Evolutionary conservation across 2,329 filamentous ascomycete genomes (phyloP).

Genomic region (Ampelomyces quisqualis): DNA sequence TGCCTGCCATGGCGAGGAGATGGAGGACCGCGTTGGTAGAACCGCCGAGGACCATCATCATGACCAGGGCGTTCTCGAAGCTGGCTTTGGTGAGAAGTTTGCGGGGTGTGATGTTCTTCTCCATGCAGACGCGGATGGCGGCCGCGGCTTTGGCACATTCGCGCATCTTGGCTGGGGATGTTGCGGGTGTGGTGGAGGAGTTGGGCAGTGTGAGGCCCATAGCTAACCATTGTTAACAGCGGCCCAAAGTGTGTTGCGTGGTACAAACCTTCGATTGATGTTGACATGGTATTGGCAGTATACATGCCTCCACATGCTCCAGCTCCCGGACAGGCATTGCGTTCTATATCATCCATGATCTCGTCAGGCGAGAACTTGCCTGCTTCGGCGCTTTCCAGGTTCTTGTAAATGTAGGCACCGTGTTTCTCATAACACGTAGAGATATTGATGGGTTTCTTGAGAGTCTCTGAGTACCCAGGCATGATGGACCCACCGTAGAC

Average conservation of each 20-base stretch:
- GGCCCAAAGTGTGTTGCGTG: not conserved
- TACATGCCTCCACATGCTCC: slow-evolving; percentile 84
- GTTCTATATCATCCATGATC: slow-evolving; percentile 90
- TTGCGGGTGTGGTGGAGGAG: slow-evolving; percentile 79
- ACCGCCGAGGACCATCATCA: slow-evolving; percentile 90
- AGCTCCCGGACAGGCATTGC: slow-evolving; percentile 81
- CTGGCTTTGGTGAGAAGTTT: slow-evolving; percentile 77
- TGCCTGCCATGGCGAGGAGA: slow-evolving; percentile 86
- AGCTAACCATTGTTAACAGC: slow-evolving; percentile 47
- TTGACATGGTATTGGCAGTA: slow-evolving; percentile 75
- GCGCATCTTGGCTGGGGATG: slow-evolving; percentile 78
- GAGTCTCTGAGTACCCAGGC: slow-evolving; percentile 79
- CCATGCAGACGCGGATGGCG: slow-evolving; percentile 76
- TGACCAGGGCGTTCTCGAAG: slow-evolving; percentile 84
- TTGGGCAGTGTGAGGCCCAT: slow-evolving; percentile 82
- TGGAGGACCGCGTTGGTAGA: slow-evolving; percentile 88
- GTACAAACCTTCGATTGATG: slow-evolving; percentile 66
- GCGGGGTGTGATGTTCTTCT: slow-evolving; percentile 75
- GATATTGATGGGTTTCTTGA: slow-evolving; percentile 76
- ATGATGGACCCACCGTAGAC: slow-evolving; percentile 95
- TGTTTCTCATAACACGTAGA: slow-evolving; percentile 61
- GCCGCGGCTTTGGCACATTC: slow-evolving; percentile 81
- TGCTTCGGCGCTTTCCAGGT: slow-evolving; percentile 62
- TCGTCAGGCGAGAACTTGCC: slow-evolving; percentile 60
- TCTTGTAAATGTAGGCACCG: slow-evolving; percentile 78